Percentiles rank a stretch among this genome's conserved stretches.
These are phyloP conservation scores for Xylaria hypoxylon DNA, from an alignment of 2,329 filamentous ascomycete genomes.

Conservation along the genomic window DNA sequence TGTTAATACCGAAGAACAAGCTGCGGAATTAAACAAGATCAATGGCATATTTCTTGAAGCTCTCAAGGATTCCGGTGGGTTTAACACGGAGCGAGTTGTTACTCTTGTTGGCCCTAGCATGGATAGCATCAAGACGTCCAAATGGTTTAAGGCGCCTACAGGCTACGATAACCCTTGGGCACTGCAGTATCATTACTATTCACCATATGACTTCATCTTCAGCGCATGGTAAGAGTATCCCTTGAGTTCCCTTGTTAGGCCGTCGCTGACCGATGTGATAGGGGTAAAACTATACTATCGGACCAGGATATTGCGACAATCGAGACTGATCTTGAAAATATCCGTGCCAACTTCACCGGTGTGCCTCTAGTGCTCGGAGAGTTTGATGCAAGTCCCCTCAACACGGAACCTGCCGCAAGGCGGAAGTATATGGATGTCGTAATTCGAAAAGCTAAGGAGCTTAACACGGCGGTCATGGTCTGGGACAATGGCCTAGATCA, in stretches of 20 bases:
- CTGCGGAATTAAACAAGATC: conserved; percentile 63
- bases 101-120: conserved; percentile 64
- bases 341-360: conserved; percentile 66
- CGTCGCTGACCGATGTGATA: conserved; percentile 22
- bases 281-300: conserved; percentile 70
- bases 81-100: conserved; percentile 66
- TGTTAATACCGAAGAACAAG: conserved; percentile 63
- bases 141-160: conserved; percentile 64
- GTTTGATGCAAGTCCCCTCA: conserved; percentile 62
- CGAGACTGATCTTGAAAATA: conserved; percentile 61
- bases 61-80: conserved; percentile 65
- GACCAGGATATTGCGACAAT: conserved; percentile 63
- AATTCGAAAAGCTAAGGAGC: conserved; percentile 59
- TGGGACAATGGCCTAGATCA: conserved; percentile 72
- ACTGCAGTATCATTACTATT: conserved; percentile 72
- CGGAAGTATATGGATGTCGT: conserved; percentile 70
- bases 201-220: conserved; percentile 63
- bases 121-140: conserved; percentile 63
- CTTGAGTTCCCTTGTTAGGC: background rate
- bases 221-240: conserved; percentile 52
- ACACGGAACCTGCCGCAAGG: conserved; percentile 65
- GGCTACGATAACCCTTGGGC: conserved; percentile 68
- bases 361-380: conserved; percentile 69
- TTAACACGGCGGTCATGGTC: conserved; percentile 63
- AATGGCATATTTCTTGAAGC: conserved; percentile 68